Conservation (phyloP, 1,284 basidiomycete species). For the Lignosus rhinocerotis region DNA sequence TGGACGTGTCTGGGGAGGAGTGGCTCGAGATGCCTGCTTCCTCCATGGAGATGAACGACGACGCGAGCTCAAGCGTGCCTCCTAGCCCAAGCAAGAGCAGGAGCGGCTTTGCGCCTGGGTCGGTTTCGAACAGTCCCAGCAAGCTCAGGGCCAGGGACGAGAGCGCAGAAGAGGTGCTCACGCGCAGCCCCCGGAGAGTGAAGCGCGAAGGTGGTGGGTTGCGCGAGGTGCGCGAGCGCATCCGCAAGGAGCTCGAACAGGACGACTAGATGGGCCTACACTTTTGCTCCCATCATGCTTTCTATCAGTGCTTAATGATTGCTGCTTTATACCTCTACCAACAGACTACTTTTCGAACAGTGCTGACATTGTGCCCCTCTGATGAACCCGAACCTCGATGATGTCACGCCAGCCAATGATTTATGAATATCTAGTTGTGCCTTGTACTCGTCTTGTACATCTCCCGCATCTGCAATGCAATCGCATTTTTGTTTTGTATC, state of each 20-base stretch:
- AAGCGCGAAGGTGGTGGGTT: slow-evolving; percentile 69
- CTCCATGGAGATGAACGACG: slow-evolving; percentile 3
- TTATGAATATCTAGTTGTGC: slow-evolving; percentile 24
- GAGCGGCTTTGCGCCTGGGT: slow-evolving; percentile 17
- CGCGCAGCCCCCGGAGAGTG: slow-evolving; percentile 68
- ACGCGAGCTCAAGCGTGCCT: slow-evolving; percentile 26
- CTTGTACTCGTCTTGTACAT: slow-evolving; percentile 8
- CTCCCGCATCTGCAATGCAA: background rate
- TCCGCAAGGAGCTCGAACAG: slow-evolving; percentile 68
- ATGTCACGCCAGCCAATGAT: slow-evolving; percentile 8
- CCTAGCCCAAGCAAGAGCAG: slow-evolving; percentile 20
- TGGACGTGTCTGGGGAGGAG: slow-evolving; percentile 65
- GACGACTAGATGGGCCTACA: slow-evolving; percentile 9
- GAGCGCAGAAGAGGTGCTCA: slow-evolving; percentile 58
- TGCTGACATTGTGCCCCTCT: slow-evolving; percentile 5
- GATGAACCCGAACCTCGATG: slow-evolving; percentile 1
- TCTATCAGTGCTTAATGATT: slow-evolving; percentile 39
- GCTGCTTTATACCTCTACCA: slow-evolving; percentile 4
- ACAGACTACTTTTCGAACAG: slow-evolving; percentile 5
- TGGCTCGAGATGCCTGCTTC: slow-evolving; percentile 80
- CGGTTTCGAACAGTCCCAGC: slow-evolving; percentile 35
- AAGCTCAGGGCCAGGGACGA: slow-evolving; percentile 42
- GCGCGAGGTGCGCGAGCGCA: slow-evolving; percentile 75
- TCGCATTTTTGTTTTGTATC: background rate
- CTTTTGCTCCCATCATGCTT: slow-evolving; percentile 1